These are phyloP conservation scores for Xenosphaeropsis pyriputrescens DNA, from an alignment of 2,329 filamentous ascomycete species.

Conservation along the genomic window DNA sequence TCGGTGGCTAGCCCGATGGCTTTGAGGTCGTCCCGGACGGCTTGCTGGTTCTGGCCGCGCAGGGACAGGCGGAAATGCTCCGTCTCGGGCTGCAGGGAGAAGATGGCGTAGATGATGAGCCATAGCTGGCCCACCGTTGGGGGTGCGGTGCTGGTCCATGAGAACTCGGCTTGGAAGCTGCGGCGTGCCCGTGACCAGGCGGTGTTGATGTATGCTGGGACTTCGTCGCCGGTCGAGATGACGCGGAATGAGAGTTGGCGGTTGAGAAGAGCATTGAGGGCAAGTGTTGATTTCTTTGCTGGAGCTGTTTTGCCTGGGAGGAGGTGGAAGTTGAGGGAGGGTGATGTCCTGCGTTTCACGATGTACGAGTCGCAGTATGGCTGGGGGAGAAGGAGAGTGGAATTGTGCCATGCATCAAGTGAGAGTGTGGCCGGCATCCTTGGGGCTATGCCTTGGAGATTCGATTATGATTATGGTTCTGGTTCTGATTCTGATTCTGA, in stretches of 20 bases:
- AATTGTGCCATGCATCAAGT: no score
- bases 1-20: constrained; percentile 25
- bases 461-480: no score
- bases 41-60: constrained; percentile 19
- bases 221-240: constrained; percentile 5
- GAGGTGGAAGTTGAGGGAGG: no score
- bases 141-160: constrained; percentile 20
- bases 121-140: constrained; percentile 29
- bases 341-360: no score
- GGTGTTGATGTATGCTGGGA: constrained; percentile 17
- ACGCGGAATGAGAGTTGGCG: neutral
- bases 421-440: no score
- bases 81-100: constrained; percentile 24
- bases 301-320: no score
- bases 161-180: constrained; percentile 24
- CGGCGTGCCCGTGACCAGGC: constrained; percentile 28
- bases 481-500: no score
- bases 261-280: constrained; percentile 1
- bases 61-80: constrained; percentile 28
- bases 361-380: no score
- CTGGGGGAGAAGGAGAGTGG: no score
- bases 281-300: no score
- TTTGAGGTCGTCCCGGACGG: constrained; percentile 24
- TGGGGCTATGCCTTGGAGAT: no score
- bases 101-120: constrained; percentile 29